Evolutionary conservation across 257 asterid species (phyloP).

Genomic region (Handroanthus guayacan): DNA sequence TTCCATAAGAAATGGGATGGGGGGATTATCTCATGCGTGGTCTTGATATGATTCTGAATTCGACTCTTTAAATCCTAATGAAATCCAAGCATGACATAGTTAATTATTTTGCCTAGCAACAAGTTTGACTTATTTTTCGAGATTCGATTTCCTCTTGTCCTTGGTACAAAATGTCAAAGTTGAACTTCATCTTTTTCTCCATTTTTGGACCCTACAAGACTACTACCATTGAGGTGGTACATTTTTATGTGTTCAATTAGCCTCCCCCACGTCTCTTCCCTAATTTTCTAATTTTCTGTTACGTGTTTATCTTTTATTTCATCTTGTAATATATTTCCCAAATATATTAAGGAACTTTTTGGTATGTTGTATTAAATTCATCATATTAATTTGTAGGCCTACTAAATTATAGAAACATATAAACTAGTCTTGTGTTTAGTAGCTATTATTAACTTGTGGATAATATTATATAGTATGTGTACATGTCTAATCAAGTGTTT

Average conservation of each 20-base stretch:
- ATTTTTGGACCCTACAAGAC: conserved; percentile 18
- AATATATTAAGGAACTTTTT: no score
- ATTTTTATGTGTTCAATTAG: neutral
- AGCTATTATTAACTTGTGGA: no score
- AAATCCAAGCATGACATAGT: conserved; percentile 33
- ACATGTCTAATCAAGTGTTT: no score
- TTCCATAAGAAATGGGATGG: neutral
- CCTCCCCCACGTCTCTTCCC: neutral
- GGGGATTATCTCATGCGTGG: conserved; percentile 30
- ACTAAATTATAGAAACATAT: no score
- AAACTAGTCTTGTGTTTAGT: no score
- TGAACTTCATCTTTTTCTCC: conserved; percentile 20
- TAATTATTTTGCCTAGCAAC: conserved; percentile 40
- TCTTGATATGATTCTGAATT: conserved; percentile 17
- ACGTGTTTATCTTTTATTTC: no score
- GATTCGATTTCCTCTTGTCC: conserved; percentile 17
- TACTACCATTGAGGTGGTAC: neutral
- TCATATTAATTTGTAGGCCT: no score
- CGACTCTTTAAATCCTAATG: conserved; percentile 19
- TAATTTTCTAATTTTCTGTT: no score
- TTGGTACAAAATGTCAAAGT: conserved; percentile 20
- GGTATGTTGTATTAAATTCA: no score
- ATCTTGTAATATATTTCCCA: no score
- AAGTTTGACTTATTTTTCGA: conserved; percentile 25
- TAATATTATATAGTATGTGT: no score